Evolutionary conservation across 2,329 filamentous ascomycete species (phyloP).

Genomic region (Ophiostoma fasciatum): DNA sequence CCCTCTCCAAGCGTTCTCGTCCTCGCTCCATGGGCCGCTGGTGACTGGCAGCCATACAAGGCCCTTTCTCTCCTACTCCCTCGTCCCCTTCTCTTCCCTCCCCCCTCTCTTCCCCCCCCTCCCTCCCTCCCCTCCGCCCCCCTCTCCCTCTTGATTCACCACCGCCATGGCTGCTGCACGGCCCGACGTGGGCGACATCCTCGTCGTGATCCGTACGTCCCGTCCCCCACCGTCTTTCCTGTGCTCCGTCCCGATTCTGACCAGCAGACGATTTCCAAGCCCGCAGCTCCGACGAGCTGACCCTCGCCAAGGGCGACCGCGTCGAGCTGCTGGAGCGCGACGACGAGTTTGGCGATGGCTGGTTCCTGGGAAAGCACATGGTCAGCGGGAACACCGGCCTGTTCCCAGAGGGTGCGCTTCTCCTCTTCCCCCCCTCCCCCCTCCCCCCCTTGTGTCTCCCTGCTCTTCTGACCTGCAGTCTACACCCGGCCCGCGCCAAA

Average conservation of each 20-base stretch:
- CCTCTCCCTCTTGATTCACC: too few relatives aligned
- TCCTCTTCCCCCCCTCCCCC: not conserved
- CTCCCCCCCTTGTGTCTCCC: too few relatives aligned
- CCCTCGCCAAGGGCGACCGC: conserved; percentile 67
- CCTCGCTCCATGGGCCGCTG: too few relatives aligned
- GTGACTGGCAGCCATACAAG: too few relatives aligned
- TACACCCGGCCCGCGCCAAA: conserved; percentile 47
- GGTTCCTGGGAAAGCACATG: conserved; percentile 66
- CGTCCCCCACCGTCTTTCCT: too few relatives aligned
- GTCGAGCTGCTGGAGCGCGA: conserved; percentile 74
- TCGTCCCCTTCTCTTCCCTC: too few relatives aligned
- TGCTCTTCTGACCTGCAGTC: conserved; percentile 21
- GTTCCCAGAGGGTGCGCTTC: conserved; percentile 60
- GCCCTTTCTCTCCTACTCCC: too few relatives aligned
- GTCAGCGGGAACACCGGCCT: conserved; percentile 60
- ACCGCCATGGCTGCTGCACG: conserved; percentile 20
- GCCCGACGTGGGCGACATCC: conserved; percentile 50
- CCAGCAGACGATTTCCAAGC: conserved; percentile 74
- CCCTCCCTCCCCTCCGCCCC: too few relatives aligned
- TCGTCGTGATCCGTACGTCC: conserved; percentile 62
- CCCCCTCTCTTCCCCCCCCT: too few relatives aligned
- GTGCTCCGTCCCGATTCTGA: not conserved
- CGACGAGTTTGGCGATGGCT: conserved; percentile 79
- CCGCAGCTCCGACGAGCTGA: conserved; percentile 85
- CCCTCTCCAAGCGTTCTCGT: too few relatives aligned